Evolutionary conservation across 2,329 filamentous ascomycete genomes (phyloP), one percentile per base, ranked within the genome.

Genomic region (Xylaria arbuscula): DNA sequence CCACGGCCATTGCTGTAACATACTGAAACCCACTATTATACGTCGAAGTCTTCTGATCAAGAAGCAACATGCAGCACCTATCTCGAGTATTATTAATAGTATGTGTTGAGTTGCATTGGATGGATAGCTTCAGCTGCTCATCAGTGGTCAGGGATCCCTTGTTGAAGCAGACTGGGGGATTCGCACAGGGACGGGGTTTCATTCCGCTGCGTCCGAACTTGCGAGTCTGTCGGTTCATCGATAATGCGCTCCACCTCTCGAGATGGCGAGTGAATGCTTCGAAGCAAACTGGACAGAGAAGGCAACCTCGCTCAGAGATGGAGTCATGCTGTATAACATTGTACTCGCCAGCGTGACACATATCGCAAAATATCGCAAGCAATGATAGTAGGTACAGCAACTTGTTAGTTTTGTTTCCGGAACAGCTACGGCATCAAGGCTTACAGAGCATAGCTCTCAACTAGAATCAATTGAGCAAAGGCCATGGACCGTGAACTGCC

Each of bases 61-160:
- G 58, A 22, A 32, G 40, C 22, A 48, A 22, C 54, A 54, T 40
- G 47, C 47, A 51, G 45, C n/a, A n/a, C n/a, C n/a, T 40, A 36
- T 8, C 13, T 53, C 13, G 40, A 60, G 40, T 51, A 34, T 24
- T 45, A 19, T 9, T 28, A 28, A 3, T 28, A 28, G 34, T 32
- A 22, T 61, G 24, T 36, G 38, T 28, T 50, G 38, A 32, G 50
- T 61, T 34, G 17, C 51, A 57, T 51, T 51, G 36, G 65, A 63
- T 70, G 36, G 65, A 63, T 70, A 62, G 42, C 61, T 63, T 62
- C 62, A 67, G 63, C 67, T 63, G 34, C 32, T 56, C 13, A 40
- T 45, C 36, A n/a, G 17, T 45, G 58, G 28, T 13, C 62, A 45
- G 53, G 68, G 64, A 40, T 42, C 54, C 65, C 62, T 60, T 54